phyloP scores from a whole-genome alignment of 306 rosid species.

The Vigna unguiculata region DNA sequence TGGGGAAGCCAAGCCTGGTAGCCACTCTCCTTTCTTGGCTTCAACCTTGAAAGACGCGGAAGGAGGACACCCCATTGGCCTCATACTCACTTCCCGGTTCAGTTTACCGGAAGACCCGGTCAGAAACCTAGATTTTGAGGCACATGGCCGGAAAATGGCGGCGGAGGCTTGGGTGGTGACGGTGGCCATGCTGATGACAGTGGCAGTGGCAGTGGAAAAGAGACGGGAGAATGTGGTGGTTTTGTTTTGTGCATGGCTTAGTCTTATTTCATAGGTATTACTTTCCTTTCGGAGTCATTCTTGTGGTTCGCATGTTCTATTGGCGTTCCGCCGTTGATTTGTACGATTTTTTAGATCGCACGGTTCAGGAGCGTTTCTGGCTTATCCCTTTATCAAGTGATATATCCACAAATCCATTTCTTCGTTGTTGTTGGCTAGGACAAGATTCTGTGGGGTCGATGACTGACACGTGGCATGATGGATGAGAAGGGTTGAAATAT shows the following conservation, averaged over 20 bases:
- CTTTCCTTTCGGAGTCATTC: slow-evolving; percentile 37
- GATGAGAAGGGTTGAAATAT: slow-evolving; percentile 29
- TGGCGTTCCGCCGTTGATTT: slow-evolving; percentile 52
- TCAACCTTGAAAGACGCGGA: slow-evolving; percentile 69
- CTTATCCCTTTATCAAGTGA: slow-evolving; percentile 86
- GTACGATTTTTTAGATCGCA: slow-evolving; percentile 56
- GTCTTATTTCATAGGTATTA: slow-evolving; percentile 58
- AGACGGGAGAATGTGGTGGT: neutral
- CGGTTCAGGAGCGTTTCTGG: slow-evolving; percentile 48
- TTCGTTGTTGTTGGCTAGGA: slow-evolving; percentile 58
- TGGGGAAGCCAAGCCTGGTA: slow-evolving; percentile 93
- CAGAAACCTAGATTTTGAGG: slow-evolving; percentile 70
- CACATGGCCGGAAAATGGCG: slow-evolving; percentile 79
- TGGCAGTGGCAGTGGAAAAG: neutral
- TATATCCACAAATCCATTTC: slow-evolving; percentile 68
- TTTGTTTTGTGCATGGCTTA: slow-evolving; percentile 47
- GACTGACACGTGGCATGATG: slow-evolving; percentile 33
- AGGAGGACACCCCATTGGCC: slow-evolving; percentile 58
- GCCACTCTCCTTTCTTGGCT: slow-evolving; percentile 96
- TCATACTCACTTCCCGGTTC: slow-evolving; percentile 62
- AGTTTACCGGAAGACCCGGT: slow-evolving; percentile 75
- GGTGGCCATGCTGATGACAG: slow-evolving; percentile 71
- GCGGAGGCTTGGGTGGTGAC: slow-evolving; percentile 92
- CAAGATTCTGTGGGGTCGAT: slow-evolving; percentile 60
- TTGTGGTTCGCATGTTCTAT: slow-evolving; percentile 64